Percentiles rank a stretch among this genome's conserved stretches.
Evolutionary conservation across 768 basidiomycete species (phyloP).

Genomic region (Scleroderma citrinum): DNA sequence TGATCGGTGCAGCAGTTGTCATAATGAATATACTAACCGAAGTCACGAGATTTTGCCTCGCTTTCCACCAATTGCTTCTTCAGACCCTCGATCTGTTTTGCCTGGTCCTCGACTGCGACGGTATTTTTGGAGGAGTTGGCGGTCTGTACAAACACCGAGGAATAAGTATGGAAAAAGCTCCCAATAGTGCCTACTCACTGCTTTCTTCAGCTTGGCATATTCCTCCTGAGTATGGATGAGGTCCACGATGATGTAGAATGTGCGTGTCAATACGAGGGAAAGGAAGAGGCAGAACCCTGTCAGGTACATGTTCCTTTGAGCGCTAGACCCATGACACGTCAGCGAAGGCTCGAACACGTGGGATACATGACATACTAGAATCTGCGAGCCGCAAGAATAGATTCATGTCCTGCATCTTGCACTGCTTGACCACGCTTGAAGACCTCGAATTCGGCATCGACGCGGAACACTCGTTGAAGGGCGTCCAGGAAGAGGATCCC

Average conservation of each 20-base stretch:
- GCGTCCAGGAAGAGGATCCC: conserved; percentile 87
- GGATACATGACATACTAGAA: conserved; percentile 68
- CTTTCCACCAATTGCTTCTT: conserved; percentile 58
- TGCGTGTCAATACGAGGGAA: conserved; percentile 88
- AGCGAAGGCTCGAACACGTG: background rate
- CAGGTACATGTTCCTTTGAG: conserved; percentile 88
- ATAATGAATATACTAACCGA: conserved; percentile 39
- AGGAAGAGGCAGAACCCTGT: conserved; percentile 95
- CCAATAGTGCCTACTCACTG: conserved; percentile 20
- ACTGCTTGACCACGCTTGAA: conserved; percentile 51
- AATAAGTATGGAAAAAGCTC: background rate
- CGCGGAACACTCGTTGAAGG: conserved; percentile 85
- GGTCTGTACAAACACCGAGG: conserved; percentile 19
- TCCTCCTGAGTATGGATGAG: conserved; percentile 88
- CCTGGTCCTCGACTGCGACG: conserved; percentile 16
- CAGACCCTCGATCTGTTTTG: conserved; percentile 53
- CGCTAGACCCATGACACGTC: conserved; percentile 33
- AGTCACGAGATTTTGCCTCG: conserved; percentile 57
- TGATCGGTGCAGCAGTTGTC: background rate
- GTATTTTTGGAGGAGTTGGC: conserved; percentile 28
- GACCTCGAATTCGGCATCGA: conserved; percentile 63
- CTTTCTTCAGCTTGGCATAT: conserved; percentile 74
- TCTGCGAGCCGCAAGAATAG: conserved; percentile 85
- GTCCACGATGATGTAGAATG: conserved; percentile 88
- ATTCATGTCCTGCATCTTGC: conserved; percentile 70